Base-by-base conservation (phyloP, 371 early-diverging fungal species). In the Quaeritorhiza haematococci region DNA sequence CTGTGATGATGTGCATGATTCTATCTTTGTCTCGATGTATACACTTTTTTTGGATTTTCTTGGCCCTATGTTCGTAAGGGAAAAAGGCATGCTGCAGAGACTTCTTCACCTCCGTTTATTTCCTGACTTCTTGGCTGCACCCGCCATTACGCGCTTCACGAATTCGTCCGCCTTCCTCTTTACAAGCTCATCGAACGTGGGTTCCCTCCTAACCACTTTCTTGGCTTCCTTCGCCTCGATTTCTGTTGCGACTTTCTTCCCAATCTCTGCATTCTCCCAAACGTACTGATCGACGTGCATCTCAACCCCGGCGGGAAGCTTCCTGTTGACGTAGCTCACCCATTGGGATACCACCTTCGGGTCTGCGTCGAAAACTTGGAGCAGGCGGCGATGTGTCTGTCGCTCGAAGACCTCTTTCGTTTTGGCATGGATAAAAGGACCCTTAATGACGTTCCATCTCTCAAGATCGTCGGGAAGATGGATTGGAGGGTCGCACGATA, bases 371-470 rank as follows among this genome's bases (percentile, higher is more conserved):
- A 86, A 86, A 42, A 92, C 76, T 55, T 90, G 89, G 58, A 97
- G 65, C 29, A 88, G 65, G 32, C 96, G 83, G 71, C 88, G 85
- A 67, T 91, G 87, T 55, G 91, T 91, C 74, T 88, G 86, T 56
- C 92, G 80, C 71, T 95, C 95, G 79, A 97, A 95, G 33, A 90
- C 85, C 72, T 95, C 94, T 76, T 94, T 93, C n/a, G 90, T 81
- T 73, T 94, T 93, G 69, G 92, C 95, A 75, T 94, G 89, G 17
- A 93, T 85, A 72, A 95, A 95, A n/a, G 95, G 96, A 17, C 93
- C 92, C 58, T 85, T 85, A 49, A 89, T 84, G 45, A 94, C 91
- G 15, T 90, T 87, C 94, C 94, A 97, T 59, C 83, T 84, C 46
- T 88, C 80, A 10, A 83, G 83, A 55, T 85, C 78, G n/a, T 86